Percentiles rank a stretch among this genome's conserved stretches.
phyloP scores from a whole-genome alignment of 345 rosid species.

The Barbarea vulgaris region DNA sequence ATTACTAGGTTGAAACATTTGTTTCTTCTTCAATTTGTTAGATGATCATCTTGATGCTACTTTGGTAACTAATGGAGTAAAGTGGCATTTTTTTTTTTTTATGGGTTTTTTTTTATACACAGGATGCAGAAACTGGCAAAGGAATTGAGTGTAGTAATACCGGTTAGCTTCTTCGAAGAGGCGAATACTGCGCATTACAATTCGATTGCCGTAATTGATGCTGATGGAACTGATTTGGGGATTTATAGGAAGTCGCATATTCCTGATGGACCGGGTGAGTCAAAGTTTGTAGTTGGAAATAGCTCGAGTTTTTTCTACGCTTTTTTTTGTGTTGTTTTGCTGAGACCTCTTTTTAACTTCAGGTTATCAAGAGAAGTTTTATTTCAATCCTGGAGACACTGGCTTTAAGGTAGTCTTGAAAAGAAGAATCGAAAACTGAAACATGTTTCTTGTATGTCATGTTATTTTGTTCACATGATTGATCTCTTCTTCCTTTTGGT shows the following conservation, averaged over 20 bases:
- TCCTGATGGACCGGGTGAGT: slow-evolving; percentile 94
- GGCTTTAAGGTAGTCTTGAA: slow-evolving; percentile 80
- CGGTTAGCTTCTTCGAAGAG: slow-evolving; percentile 95
- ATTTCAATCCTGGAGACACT: slow-evolving; percentile 96
- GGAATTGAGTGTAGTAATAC: slow-evolving; percentile 87
- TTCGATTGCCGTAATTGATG: slow-evolving; percentile 84
- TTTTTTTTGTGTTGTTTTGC: neutral
- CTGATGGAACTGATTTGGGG: slow-evolving; percentile 93
- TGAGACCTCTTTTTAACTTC: slow-evolving; percentile 21
- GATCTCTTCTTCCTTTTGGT: slow-evolving; percentile 12
- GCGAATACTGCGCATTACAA: slow-evolving; percentile 93
- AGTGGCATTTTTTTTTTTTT: neutral
- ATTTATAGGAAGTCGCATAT: slow-evolving; percentile 95
- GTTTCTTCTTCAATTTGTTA: neutral
- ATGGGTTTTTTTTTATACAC: slow-evolving; percentile 20
- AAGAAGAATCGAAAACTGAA: neutral
- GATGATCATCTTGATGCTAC: neutral
- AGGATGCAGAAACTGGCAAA: slow-evolving; percentile 91
- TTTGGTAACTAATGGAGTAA: neutral
- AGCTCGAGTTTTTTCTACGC: neutral
- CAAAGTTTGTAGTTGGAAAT: slow-evolving; percentile 3
- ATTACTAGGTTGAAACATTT: slow-evolving; percentile 66
- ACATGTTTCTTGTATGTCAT: neutral
- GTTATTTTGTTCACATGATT: slow-evolving; percentile 7
- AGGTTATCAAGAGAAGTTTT: slow-evolving; percentile 98